phyloP scores from a whole-genome alignment of 805 yeast genomes.

The Candida easanensis region DNA sequence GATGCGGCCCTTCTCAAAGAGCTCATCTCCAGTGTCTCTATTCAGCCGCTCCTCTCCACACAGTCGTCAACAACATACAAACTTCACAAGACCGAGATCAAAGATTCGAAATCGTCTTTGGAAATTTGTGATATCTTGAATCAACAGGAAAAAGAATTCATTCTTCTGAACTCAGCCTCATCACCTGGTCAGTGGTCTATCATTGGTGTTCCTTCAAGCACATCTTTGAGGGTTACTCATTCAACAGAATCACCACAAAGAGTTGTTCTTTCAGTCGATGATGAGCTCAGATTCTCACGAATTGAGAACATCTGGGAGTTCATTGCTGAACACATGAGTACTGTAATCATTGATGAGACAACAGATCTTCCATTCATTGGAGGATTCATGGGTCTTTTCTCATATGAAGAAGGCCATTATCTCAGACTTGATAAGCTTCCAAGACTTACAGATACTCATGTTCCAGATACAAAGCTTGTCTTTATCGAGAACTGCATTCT shows the following conservation, averaged over 20 bases:
- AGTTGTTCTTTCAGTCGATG: conserved; percentile 3
- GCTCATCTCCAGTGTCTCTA: conserved; percentile 12
- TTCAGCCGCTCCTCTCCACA: conserved; percentile 18
- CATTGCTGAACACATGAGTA: conserved; percentile 47
- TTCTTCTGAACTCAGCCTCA: conserved; percentile 75
- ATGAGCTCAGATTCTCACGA: background rate
- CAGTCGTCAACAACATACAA: conserved; percentile 1
- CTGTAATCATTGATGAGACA: conserved; percentile 21
- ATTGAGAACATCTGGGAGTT: conserved; percentile 47
- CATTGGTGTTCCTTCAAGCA: conserved; percentile 61
- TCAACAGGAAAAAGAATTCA: conserved; percentile 40
- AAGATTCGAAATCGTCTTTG: conserved; percentile 29
- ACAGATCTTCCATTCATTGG: conserved; percentile 74
- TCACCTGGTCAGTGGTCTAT: conserved; percentile 87
- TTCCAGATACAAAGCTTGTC: conserved; percentile 76
- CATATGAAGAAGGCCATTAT: conserved; percentile 82
- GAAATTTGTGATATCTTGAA: conserved; percentile 50
- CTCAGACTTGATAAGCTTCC: conserved; percentile 29
- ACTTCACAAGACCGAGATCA: conserved; percentile 4
- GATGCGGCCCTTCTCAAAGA: conserved; percentile 11
- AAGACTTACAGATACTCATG: conserved; percentile 36
- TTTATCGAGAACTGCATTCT: conserved; percentile 65
- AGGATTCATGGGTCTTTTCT: conserved; percentile 83
- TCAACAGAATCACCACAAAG: conserved; percentile 42
- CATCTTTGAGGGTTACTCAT: conserved; percentile 52